phyloP scores from a whole-genome alignment of 176 grass and related monocot species.

The Musa acuminata region DNA sequence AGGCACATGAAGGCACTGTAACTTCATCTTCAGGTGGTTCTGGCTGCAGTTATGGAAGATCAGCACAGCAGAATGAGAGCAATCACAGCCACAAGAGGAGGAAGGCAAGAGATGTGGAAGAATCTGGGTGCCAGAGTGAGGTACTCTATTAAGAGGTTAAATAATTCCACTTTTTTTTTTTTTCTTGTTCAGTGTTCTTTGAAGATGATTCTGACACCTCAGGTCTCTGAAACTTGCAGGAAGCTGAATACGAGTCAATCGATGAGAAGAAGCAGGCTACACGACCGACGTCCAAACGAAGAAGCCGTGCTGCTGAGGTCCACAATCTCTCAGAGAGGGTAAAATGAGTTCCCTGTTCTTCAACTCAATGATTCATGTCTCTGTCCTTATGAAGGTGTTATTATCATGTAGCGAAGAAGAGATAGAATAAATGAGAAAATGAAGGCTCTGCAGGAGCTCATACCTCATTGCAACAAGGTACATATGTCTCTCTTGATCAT shows the following conservation, averaged over 20 bases:
- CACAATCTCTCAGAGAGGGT: conserved; percentile 97
- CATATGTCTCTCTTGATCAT: background rate
- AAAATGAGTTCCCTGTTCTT: conserved; percentile 8
- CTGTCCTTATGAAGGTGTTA: background rate
- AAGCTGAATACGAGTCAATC: conserved; percentile 52
- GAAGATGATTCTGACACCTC: background rate
- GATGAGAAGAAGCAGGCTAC: conserved; percentile 33
- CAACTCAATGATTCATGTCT: background rate
- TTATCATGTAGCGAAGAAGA: conserved; percentile 65
- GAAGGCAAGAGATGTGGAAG: conserved; percentile 63
- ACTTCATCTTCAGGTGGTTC: conserved; percentile 62
- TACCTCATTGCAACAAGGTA: conserved; percentile 98
- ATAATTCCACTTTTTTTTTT: background rate
- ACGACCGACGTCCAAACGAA: conserved; percentile 34
- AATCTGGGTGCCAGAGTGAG: conserved; percentile 67
- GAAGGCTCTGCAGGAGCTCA: conserved; percentile 88
- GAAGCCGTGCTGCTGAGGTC: conserved; percentile 81
- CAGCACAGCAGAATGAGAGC: conserved; percentile 20
- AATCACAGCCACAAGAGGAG: conserved; percentile 19
- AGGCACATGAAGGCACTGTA: conserved; percentile 23
- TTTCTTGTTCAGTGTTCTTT: background rate
- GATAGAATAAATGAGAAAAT: conserved; percentile 98
- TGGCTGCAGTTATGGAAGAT: conserved; percentile 41
- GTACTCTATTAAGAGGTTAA: conserved; percentile 17
- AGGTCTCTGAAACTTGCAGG: conserved; percentile 18